phyloP scores from a whole-genome alignment of 495 filamentous ascomycete species.

The Xylaria acuta region DNA sequence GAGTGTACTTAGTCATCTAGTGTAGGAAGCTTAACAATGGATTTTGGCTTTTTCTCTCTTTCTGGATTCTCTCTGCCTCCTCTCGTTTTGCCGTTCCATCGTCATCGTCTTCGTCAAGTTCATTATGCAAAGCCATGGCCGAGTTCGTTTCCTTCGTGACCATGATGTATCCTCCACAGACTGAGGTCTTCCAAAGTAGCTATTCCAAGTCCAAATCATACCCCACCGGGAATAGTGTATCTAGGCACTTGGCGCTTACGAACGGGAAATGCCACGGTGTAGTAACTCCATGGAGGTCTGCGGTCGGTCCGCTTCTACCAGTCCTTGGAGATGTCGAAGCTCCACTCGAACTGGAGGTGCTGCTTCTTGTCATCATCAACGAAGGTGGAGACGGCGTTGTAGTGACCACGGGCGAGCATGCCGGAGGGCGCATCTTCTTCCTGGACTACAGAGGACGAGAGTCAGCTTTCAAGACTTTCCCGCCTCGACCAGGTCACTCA shows the following conservation, averaged over 20 bases:
- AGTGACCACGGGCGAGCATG: constrained; percentile 85
- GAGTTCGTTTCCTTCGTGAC: constrained; percentile 1
- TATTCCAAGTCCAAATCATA: background rate
- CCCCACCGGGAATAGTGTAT: background rate
- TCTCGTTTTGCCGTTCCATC: constrained; percentile 8
- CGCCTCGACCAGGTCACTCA: constrained; percentile 55
- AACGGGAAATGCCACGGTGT: background rate
- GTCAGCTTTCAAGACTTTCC: background rate
- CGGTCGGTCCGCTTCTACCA: constrained; percentile 64
- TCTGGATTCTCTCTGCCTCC: background rate
- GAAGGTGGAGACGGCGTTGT: constrained; percentile 85
- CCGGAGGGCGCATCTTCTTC: constrained; percentile 88
- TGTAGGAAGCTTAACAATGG: background rate
- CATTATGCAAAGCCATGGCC: constrained; percentile 9
- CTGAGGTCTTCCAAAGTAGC: background rate
- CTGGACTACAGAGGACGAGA: constrained; percentile 63
- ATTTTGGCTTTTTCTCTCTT: background rate
- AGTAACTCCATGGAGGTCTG: background rate
- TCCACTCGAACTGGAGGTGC: constrained; percentile 91
- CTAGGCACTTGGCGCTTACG: background rate
- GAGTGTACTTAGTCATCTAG: background rate
- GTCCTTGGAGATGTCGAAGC: constrained; percentile 92
- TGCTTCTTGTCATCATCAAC: constrained; percentile 88
- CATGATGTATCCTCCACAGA: background rate
- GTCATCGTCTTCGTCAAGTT: constrained; percentile 17